These are phyloP conservation scores for Penicillium sp. DNA, from an alignment of 2,329 filamentous ascomycete genomes.

Conservation along the genomic window DNA sequence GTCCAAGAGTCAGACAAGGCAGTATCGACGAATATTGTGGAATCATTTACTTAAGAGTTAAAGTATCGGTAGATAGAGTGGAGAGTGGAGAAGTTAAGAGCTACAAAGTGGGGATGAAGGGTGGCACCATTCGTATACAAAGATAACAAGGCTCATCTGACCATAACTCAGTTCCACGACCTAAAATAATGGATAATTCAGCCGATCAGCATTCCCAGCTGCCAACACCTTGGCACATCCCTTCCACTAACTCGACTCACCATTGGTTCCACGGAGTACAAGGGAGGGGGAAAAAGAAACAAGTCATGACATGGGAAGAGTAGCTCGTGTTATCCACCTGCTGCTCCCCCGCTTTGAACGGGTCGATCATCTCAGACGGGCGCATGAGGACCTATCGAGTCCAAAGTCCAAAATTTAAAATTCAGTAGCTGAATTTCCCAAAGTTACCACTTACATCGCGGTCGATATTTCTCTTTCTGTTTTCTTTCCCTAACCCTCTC, in stretches of 20 bases:
- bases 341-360: slow-evolving; percentile 20
- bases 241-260: slow-evolving; percentile 10
- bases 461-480: neutral
- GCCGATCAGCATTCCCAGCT: slow-evolving; percentile 24
- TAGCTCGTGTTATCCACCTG: slow-evolving; percentile 6
- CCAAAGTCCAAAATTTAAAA: neutral
- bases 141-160: neutral
- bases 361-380: slow-evolving; percentile 17
- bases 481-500: neutral
- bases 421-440: too few species aligned
- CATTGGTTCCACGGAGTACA: slow-evolving; percentile 13
- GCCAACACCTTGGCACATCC: slow-evolving; percentile 13
- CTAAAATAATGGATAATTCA: slow-evolving; percentile 4
- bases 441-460: too few species aligned
- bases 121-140: neutral
- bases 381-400: neutral
- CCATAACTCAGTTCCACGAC: neutral
- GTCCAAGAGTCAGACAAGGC: neutral
- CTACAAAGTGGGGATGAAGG: neutral
- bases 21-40: neutral
- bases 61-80: neutral
- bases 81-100: slow-evolving; percentile 10
- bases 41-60: neutral
- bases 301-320: slow-evolving; percentile 6
- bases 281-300: slow-evolving; percentile 1